Percentiles rank a stretch among this genome's conserved stretches.
phyloP scores from a whole-genome alignment of 2,329 filamentous ascomycete genomes.

The Colletotrichum spaethianum region DNA sequence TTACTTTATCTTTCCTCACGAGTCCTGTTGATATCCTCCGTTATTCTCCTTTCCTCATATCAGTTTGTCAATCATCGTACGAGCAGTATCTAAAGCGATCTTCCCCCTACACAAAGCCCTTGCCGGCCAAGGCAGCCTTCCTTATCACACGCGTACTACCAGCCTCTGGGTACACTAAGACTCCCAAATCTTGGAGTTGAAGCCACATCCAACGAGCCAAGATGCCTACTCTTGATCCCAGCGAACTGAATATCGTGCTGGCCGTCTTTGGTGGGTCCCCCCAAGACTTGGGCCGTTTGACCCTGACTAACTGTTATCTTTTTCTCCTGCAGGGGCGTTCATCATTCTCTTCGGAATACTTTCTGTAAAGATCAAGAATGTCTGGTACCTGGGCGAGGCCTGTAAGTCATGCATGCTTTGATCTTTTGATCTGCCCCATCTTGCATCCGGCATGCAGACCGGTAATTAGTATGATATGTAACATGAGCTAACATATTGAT shows the following conservation, averaged over 20 bases:
- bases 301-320: constrained; percentile 2
- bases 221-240: constrained; percentile 45
- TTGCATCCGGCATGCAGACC: neutral
- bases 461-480: neutral
- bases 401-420: constrained; percentile 51
- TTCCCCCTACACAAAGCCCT: constrained; percentile 17
- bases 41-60: neutral
- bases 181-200: constrained; percentile 1
- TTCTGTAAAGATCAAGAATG: constrained; percentile 66
- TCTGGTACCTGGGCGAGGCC: constrained; percentile 69
- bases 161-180: constrained; percentile 16
- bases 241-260: constrained; percentile 64
- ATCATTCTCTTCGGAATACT: constrained; percentile 64
- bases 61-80: constrained; percentile 18
- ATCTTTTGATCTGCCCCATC: no score
- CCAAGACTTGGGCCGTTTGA: neutral
- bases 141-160: constrained; percentile 26
- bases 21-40: neutral
- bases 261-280: constrained; percentile 57
- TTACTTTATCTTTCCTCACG: neutral
- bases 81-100: constrained; percentile 23
- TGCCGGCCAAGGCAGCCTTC: constrained; percentile 35
- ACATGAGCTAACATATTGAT: constrained; percentile 11
- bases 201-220: constrained; percentile 24
- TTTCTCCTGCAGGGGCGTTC: constrained; percentile 57